A percentile compares a stretch with the other conserved stretches of the same genome.
phyloP scores from a whole-genome alignment of 2,329 filamentous ascomycete species.

The Aphanocladium album region DNA sequence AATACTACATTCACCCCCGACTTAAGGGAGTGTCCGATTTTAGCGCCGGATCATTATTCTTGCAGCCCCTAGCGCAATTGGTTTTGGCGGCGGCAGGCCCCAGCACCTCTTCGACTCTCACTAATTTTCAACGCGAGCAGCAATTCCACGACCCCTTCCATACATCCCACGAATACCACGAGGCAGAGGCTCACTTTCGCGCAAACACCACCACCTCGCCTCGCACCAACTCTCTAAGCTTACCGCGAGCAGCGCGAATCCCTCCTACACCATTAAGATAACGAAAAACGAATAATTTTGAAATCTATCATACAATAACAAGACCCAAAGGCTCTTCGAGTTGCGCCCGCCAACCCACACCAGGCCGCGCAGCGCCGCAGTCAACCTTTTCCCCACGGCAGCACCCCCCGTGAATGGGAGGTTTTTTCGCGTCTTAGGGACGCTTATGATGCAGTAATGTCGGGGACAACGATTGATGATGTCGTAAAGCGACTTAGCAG shows the following conservation, averaged over 20 bases:
- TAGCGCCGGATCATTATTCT: conserved; percentile 30
- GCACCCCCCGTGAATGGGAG: conserved; percentile 30
- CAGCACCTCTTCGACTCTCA: conserved; percentile 31
- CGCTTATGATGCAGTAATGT: conserved; percentile 53
- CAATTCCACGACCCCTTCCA: conserved; percentile 11
- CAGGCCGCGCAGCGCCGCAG: conserved; percentile 6
- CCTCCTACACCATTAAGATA: background rate
- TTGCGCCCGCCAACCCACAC: conserved; percentile 9
- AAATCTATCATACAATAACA: background rate
- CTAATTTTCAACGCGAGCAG: conserved; percentile 35
- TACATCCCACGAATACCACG: conserved; percentile 8
- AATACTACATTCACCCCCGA: conserved; percentile 6
- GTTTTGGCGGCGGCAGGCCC: conserved; percentile 37
- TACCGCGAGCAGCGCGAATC: conserved; percentile 20
- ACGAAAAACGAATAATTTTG: conserved; percentile 12
- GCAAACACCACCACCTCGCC: conserved; percentile 3
- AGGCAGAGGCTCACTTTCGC: conserved; percentile 1
- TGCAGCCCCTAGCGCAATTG: conserved; percentile 34
- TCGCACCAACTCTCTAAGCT: background rate
- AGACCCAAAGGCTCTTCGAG: background rate
- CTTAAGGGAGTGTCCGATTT: conserved; percentile 5
- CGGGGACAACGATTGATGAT: conserved; percentile 56
- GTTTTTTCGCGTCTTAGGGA: conserved; percentile 28
- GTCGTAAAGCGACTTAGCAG: conserved; percentile 56
- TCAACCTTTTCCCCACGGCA: conserved; percentile 11